Evolutionary conservation across 2,329 filamentous ascomycete species (phyloP).

Genomic region (Cytospora piceicola): DNA sequence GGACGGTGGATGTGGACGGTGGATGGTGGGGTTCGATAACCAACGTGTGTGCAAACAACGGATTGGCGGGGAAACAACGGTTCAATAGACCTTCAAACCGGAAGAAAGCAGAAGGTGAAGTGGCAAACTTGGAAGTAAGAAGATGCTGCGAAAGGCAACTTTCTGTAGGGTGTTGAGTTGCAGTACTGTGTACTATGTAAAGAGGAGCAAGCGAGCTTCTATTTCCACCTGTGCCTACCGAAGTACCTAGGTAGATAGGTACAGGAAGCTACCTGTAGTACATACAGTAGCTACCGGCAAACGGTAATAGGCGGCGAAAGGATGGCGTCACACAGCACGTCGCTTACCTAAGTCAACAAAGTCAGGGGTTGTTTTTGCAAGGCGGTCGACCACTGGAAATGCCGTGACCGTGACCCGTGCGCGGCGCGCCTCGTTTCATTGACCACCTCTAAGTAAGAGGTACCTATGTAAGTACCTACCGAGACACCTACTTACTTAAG

Average conservation of each 20-base stretch:
- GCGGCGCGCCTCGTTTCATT: too few relatives aligned
- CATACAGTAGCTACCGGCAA: neutral
- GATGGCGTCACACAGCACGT: neutral
- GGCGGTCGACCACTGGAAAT: neutral
- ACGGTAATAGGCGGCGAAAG: neutral
- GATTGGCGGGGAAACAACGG: neutral
- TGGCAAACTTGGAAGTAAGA: neutral
- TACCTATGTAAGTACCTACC: too few relatives aligned
- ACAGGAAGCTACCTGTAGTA: neutral
- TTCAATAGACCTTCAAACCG: neutral
- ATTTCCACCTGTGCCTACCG: neutral
- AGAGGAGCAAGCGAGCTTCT: conserved; percentile 1
- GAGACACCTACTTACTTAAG: too few relatives aligned
- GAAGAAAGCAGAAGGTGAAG: neutral
- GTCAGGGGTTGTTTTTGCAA: neutral
- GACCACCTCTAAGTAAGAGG: too few relatives aligned
- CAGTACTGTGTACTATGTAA: too few relatives aligned
- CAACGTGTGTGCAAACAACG: neutral
- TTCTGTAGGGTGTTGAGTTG: neutral
- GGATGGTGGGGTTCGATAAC: neutral
- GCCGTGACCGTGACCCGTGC: neutral
- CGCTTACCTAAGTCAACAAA: neutral
- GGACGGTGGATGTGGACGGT: neutral
- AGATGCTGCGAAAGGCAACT: neutral
- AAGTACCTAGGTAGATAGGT: too few relatives aligned